These are phyloP conservation scores for Phaffia tasmanica DNA, from an alignment of 768 basidiomycete genomes.

Conservation along the genomic window DNA sequence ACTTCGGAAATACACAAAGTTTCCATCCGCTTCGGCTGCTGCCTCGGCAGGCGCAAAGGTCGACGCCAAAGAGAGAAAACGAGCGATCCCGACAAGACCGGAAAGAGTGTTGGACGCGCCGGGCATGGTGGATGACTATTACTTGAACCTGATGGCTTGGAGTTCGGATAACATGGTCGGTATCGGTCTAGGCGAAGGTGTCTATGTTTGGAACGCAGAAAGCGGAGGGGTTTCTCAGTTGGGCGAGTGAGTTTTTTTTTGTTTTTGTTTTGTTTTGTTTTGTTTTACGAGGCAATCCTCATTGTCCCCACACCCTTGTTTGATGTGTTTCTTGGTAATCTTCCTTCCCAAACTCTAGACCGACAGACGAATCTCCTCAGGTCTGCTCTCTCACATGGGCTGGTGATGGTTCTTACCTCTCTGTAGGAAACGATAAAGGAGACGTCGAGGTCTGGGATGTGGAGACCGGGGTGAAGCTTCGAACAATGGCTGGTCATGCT, in stretches of 20 bases:
- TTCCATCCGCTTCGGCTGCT: constrained; percentile 56
- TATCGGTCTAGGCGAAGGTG: constrained; percentile 73
- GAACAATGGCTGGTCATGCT: constrained; percentile 77
- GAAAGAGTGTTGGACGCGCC: constrained; percentile 94
- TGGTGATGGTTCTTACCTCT: constrained; percentile 53
- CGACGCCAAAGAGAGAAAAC: constrained; percentile 44
- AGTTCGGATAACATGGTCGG: constrained; percentile 72
- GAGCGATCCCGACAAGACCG: constrained; percentile 74
- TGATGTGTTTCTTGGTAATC: not conserved
- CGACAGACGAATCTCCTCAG: constrained; percentile 29
- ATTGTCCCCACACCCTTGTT: no score
- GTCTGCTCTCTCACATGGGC: constrained; percentile 39
- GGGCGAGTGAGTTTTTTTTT: constrained; percentile 34
- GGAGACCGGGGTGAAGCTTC: constrained; percentile 60
- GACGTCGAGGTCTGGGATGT: constrained; percentile 94
- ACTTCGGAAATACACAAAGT: constrained; percentile 40
- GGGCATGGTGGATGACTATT: constrained; percentile 77
- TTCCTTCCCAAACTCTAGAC: not conserved
- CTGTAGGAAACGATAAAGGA: constrained; percentile 66
- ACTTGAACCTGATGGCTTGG: constrained; percentile 89
- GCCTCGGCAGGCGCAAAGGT: constrained; percentile 43
- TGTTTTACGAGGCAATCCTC: not conserved
- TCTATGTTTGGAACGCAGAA: constrained; percentile 91
- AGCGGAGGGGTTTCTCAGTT: constrained; percentile 70
- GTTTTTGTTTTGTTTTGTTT: not conserved